Conservation (phyloP, 2,329 filamentous ascomycete genomes). For the Fusarium piperis region DNA sequence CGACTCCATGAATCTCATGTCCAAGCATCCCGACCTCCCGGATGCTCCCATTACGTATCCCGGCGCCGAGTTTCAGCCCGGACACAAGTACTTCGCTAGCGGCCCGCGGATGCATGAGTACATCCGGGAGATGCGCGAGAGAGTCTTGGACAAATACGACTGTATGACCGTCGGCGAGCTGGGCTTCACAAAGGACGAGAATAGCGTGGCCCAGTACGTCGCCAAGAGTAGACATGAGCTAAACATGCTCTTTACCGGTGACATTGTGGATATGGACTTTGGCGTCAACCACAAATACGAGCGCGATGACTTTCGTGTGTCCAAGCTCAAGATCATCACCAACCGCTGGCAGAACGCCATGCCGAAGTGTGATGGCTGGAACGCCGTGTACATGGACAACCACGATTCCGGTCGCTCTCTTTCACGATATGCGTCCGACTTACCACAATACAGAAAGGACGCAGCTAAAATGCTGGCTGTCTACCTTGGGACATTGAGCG, state of each 20-base stretch:
- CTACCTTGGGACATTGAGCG: conserved; percentile 51
- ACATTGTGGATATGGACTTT: conserved; percentile 41
- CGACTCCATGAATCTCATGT: conserved; percentile 71
- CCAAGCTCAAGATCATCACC: conserved; percentile 49
- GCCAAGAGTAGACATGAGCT: conserved; percentile 52
- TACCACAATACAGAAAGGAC: conserved; percentile 47
- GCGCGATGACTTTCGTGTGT: conserved; percentile 51
- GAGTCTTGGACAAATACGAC: conserved; percentile 59
- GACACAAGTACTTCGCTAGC: conserved; percentile 58
- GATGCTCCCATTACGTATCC: conserved; percentile 58
- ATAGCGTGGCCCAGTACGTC: conserved; percentile 58
- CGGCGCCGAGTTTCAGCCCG: conserved; percentile 48
- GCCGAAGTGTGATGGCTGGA: conserved; percentile 54
- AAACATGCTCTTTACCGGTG: conserved; percentile 42
- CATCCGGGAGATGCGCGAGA: conserved; percentile 40
- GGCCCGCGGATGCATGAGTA: conserved; percentile 63
- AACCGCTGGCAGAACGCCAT: conserved; percentile 52
- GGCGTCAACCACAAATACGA: conserved; percentile 51
- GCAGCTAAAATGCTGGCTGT: conserved; percentile 59
- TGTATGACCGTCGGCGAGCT: conserved; percentile 60
- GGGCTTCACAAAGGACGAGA: conserved; percentile 47
- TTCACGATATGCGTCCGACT: conserved; percentile 57
- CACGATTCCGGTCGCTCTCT: conserved; percentile 64
- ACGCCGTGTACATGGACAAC: conserved; percentile 64
- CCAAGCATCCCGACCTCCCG: conserved; percentile 66